Evolutionary conservation across 2,329 filamentous ascomycete species (phyloP).

Genomic region (Aspergillaceae sp.): DNA sequence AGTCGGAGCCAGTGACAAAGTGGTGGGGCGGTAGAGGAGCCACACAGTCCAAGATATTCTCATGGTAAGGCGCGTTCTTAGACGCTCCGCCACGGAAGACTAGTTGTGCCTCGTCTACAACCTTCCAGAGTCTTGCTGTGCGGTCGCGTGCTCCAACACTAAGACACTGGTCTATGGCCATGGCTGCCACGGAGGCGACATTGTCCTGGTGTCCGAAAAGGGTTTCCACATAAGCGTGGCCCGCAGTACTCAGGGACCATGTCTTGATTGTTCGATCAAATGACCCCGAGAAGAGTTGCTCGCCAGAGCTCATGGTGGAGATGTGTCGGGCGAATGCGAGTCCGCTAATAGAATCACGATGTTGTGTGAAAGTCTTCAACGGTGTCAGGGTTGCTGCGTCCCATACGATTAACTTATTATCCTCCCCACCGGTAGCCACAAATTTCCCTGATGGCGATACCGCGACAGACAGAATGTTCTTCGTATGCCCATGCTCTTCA

Average conservation of each 20-base stretch:
- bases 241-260: conserved; percentile 70
- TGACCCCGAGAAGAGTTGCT: conserved; percentile 85
- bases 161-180: conserved; percentile 79
- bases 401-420: conserved; percentile 80
- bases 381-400: conserved; percentile 70
- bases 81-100: conserved; percentile 75
- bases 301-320: conserved; percentile 45
- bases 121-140: conserved; percentile 90
- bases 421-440: conserved; percentile 79
- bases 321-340: conserved; percentile 78
- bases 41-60: conserved; percentile 86
- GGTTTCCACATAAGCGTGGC: conserved; percentile 89
- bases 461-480: conserved; percentile 71
- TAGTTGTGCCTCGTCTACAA: conserved; percentile 87
- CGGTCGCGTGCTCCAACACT: conserved; percentile 86
- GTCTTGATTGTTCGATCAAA: conserved; percentile 91
- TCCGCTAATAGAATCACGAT: conserved; percentile 77
- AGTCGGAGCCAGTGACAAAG: conserved; percentile 93
- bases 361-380: conserved; percentile 77
- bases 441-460: conserved; percentile 84
- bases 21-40: conserved; percentile 80
- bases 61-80: conserved; percentile 45
- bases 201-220: conserved; percentile 93
- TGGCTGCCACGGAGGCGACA: conserved; percentile 72
- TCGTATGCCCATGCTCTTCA: conserved; percentile 63